Percentiles rank a stretch among this genome's conserved stretches.
Evolutionary conservation across 2,329 filamentous ascomycete genomes (phyloP).

Genomic region (Rutstroemia sp.): DNA sequence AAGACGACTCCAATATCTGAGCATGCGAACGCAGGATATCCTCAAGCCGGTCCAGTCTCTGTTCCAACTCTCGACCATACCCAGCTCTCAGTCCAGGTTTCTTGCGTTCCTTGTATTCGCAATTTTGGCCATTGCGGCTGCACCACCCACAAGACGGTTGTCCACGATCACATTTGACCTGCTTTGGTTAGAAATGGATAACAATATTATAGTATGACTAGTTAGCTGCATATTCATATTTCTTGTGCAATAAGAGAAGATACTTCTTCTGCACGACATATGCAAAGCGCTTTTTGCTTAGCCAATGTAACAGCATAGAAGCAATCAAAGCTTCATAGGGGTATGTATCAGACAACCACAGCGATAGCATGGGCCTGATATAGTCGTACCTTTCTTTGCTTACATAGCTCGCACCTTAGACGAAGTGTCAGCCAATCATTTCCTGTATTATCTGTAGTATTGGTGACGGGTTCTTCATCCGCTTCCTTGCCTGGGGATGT

Average conservation of each 20-base stretch:
- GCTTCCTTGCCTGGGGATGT: conserved; percentile 11
- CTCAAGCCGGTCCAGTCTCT: conserved; percentile 63
- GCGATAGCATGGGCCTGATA: not conserved
- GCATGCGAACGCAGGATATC: conserved; percentile 58
- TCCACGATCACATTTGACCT: conserved; percentile 70
- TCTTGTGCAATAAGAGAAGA: not conserved
- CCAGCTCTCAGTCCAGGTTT: conserved; percentile 57
- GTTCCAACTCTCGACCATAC: conserved; percentile 67
- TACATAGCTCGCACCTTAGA: conserved; percentile 66
- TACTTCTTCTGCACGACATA: not conserved
- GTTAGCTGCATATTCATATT: not conserved
- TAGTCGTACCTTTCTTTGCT: conserved; percentile 62
- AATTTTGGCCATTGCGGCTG: conserved; percentile 52
- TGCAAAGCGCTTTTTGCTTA: not conserved
- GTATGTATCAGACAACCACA: not conserved
- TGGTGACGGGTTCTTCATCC: conserved; percentile 12
- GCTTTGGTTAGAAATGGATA: conserved; percentile 13
- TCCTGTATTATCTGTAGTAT: conserved; percentile 10
- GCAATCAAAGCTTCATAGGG: not conserved
- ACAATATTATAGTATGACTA: not conserved
- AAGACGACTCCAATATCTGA: conserved; percentile 55
- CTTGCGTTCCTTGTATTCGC: conserved; percentile 63
- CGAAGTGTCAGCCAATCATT: conserved; percentile 28
- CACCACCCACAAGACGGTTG: conserved; percentile 68
- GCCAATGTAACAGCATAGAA: not conserved